Base-by-base conservation (phyloP, 495 filamentous ascomycete genomes). In the Aspergillus sclerotioniger region DNA sequence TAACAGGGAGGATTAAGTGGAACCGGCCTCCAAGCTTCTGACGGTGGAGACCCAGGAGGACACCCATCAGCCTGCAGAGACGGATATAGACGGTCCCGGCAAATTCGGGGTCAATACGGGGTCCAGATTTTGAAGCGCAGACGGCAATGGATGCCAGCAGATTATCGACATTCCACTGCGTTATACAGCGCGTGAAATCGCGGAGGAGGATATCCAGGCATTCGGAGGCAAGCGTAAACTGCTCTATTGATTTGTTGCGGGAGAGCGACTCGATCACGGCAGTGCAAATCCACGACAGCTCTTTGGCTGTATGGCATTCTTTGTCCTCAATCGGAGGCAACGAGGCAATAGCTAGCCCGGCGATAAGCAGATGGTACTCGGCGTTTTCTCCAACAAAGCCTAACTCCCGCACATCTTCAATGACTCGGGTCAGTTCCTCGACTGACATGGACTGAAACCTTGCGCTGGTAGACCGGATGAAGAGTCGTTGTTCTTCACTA, bases 131-230 rank as follows among this genome's bases (percentile, higher is more conserved):
- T 16, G 80, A 82, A 57, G 82, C 80, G 45, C 82, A 69, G 19
- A 76, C 71, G 5, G 82, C 73, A 48, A 90, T 82, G 31, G 76
- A 76, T 33, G 79, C 74, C 52, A 91, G 70, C 17, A 84, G 80
- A 37, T 70, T 74, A 54, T 91, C 89, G 58, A 91, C 83, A 67
- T 89, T 88, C 74, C 80, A 88, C 63, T 91, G 88, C 0, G 79
- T 77, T 59, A 91, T 81, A 29, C 77, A 72, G 25, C 76, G 79
- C 16, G 74, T 63, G 60, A 83, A 71, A 19, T 51, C 78, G 62
- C 82, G 83, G 28, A 90, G 78, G 25, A 89, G 75, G n/a, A 82
- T 65, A 29, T 78, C 64, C 51, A 87, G 62, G 12, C 72, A 78
- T 57, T 84, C 82, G 35, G 80, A 72, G 17, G 79, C 73, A n/a